Evolutionary conservation across 441 rosid genomes (phyloP).

Genomic region (Theobroma grandiflorum): DNA sequence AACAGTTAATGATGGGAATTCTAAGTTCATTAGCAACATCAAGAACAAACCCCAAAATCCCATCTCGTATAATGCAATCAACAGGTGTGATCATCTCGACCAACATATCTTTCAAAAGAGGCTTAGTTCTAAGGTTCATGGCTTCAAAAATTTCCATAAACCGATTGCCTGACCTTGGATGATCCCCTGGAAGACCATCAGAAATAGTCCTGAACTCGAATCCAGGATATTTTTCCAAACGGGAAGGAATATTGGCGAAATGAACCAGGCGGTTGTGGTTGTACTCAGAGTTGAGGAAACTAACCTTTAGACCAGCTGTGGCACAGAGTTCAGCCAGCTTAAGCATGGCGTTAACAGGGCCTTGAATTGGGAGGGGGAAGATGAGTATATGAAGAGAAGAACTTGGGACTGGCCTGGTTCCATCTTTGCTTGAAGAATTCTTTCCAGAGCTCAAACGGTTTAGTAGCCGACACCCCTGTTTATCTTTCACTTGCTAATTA

Average conservation of each 20-base stretch:
- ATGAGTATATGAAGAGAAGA: slow-evolving; percentile 47
- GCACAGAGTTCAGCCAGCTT: slow-evolving; percentile 53
- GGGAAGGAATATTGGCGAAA: slow-evolving; percentile 26
- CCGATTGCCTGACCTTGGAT: slow-evolving; percentile 10
- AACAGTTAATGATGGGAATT: slow-evolving; percentile 33
- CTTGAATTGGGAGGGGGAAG: slow-evolving; percentile 54
- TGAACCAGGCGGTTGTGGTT: slow-evolving; percentile 38
- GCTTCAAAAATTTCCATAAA: background rate
- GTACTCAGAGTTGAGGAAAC: slow-evolving; percentile 48
- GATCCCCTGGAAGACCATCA: slow-evolving; percentile 34
- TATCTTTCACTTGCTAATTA: too few relatives aligned
- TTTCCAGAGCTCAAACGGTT: background rate
- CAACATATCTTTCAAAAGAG: slow-evolving; percentile 32
- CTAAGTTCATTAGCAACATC: slow-evolving; percentile 39
- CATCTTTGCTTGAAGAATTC: background rate
- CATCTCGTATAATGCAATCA: slow-evolving; percentile 46
- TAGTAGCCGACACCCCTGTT: background rate
- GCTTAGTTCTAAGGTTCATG: slow-evolving; percentile 3
- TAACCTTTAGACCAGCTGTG: slow-evolving; percentile 34
- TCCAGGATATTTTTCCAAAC: slow-evolving; percentile 22
- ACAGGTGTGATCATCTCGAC: slow-evolving; percentile 1
- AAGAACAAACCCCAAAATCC: slow-evolving; percentile 16
- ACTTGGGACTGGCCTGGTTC: background rate
- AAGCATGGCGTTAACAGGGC: slow-evolving; percentile 58
- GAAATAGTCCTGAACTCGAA: slow-evolving; percentile 35